These are phyloP conservation scores for Dalbergia oliveri DNA, from an alignment of 306 rosid genomes.

Conservation along the genomic window DNA sequence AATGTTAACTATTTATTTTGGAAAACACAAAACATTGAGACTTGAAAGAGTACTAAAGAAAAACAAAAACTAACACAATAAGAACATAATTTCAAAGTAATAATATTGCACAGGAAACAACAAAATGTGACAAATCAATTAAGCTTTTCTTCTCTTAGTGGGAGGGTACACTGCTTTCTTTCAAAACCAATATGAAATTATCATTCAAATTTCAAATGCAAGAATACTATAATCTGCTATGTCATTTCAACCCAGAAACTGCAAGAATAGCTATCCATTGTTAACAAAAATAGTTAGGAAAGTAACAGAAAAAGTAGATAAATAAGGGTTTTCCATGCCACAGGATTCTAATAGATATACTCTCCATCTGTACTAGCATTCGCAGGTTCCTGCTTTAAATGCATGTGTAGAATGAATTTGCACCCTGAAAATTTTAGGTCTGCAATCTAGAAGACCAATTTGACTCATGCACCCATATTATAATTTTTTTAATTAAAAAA, in stretches of 20 bases:
- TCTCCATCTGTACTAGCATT: neutral
- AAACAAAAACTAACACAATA: constrained; percentile 7
- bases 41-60: constrained; percentile 13
- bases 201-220: constrained; percentile 30
- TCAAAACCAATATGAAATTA: constrained; percentile 27
- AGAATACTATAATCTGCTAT: constrained; percentile 14
- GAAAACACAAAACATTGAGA: neutral
- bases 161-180: neutral
- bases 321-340: neutral
- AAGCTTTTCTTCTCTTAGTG: neutral
- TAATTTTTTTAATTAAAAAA: too few relatives aligned
- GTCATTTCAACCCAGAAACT: neutral
- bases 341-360: neutral
- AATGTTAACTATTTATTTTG: constrained; percentile 27
- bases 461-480: neutral
- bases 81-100: constrained; percentile 22
- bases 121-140: constrained; percentile 18
- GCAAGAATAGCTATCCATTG: constrained; percentile 4
- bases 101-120: constrained; percentile 19
- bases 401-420: constrained; percentile 4
- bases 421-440: neutral
- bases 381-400: neutral
- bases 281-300: neutral
- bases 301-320: neutral
- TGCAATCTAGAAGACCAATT: constrained; percentile 5